Percentiles rank a stretch among this genome's conserved stretches.
Evolutionary conservation across 2,329 filamentous ascomycete genomes (phyloP).

Genomic region (Metarhizium sp.): DNA sequence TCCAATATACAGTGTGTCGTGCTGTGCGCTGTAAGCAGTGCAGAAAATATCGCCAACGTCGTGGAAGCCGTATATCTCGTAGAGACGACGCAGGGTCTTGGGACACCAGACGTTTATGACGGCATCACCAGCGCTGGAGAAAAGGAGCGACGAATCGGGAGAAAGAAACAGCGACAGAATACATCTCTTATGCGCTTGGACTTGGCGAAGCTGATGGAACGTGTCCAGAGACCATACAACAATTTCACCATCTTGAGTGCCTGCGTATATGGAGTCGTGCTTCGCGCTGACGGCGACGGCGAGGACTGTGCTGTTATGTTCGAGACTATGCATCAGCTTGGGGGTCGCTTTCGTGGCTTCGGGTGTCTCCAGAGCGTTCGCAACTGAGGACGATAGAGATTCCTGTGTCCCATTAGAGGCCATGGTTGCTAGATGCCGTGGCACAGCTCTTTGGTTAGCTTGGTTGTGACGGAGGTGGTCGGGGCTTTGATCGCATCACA

Average conservation of each 20-base stretch:
- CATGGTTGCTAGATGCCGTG: not conserved
- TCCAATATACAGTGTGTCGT: conserved; percentile 81
- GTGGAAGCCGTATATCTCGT: conserved; percentile 86
- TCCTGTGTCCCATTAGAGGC: conserved; percentile 1
- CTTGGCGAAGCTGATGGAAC: conserved; percentile 67
- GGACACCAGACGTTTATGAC: conserved; percentile 93
- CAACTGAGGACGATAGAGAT: conserved; percentile 6
- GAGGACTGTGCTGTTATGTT: conserved; percentile 71
- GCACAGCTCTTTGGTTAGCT: conserved; percentile 3
- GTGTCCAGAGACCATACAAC: conserved; percentile 83
- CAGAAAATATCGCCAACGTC: conserved; percentile 96
- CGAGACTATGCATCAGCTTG: conserved; percentile 63
- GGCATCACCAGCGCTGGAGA: conserved; percentile 89
- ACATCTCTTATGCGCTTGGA: conserved; percentile 86
- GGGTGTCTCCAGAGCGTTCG: conserved; percentile 9
- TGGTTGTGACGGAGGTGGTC: not conserved
- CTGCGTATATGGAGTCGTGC: conserved; percentile 76
- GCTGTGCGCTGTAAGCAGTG: conserved; percentile 72
- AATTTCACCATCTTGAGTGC: conserved; percentile 89
- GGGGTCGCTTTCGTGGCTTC: conserved; percentile 29
- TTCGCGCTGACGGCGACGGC: conserved; percentile 72
- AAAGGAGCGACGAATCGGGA: conserved; percentile 63
- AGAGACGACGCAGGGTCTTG: conserved; percentile 62
- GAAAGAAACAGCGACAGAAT: conserved; percentile 80
- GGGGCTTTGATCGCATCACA: not conserved